Conservation (phyloP, 2,329 filamentous ascomycete species). For the Ceratocystis papillata region DNA sequence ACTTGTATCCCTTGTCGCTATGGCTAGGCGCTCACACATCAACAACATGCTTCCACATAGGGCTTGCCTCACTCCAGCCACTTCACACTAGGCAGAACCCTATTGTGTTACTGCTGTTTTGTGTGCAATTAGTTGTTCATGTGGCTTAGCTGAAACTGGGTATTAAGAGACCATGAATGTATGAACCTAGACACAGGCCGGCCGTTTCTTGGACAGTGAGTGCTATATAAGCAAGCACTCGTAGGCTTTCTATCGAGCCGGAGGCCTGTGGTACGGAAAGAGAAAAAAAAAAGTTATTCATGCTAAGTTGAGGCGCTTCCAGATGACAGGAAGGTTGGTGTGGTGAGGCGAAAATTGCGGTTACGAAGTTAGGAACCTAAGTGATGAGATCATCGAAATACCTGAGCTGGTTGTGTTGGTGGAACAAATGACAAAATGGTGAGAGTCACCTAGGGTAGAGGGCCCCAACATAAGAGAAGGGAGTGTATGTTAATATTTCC, state of each 20-base stretch:
- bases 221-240: too few species aligned
- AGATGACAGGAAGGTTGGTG: background rate
- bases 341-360: background rate
- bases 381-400: background rate
- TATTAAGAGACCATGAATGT: background rate
- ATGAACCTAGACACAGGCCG: too few species aligned
- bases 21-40: background rate
- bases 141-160: constrained; percentile 5
- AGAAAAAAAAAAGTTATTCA: background rate
- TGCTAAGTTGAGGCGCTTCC: background rate
- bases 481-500: background rate
- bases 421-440: background rate
- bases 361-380: background rate
- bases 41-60: background rate
- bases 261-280: background rate
- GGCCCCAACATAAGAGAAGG: background rate
- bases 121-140: background rate
- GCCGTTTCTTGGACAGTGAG: too few species aligned
- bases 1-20: background rate
- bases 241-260: background rate
- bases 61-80: background rate
- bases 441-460: background rate
- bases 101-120: background rate
- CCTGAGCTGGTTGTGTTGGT: background rate
- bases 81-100: background rate